Percentiles rank a stretch among this genome's conserved stretches.
Conservation (phyloP, 306 rosid species). For the Pterocarpus macrocarpus region DNA sequence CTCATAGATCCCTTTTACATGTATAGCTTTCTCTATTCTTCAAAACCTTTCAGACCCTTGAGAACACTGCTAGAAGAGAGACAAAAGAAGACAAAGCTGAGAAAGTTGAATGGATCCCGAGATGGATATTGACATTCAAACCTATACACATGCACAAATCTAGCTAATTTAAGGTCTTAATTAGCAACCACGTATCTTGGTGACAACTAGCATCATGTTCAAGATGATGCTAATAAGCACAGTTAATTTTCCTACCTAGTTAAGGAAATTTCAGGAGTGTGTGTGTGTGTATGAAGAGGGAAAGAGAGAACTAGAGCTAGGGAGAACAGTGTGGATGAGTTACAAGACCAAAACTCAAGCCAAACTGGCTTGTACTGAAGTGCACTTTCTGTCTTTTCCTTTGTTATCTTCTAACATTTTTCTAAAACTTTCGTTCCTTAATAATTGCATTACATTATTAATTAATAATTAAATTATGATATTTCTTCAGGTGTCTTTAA, state of each 20-base stretch:
- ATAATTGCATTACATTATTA: constrained; percentile 42
- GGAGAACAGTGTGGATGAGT: constrained; percentile 67
- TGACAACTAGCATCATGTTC: background rate
- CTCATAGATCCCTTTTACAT: constrained; percentile 33
- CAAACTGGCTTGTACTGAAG: constrained; percentile 72
- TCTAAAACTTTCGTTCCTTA: constrained; percentile 4
- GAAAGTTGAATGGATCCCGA: constrained; percentile 36
- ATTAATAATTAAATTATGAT: constrained; percentile 31
- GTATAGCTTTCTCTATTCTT: constrained; percentile 30
- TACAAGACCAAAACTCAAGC: constrained; percentile 75
- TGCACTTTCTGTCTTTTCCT: constrained; percentile 88
- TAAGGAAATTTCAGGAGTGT: constrained; percentile 50
- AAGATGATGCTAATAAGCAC: constrained; percentile 13
- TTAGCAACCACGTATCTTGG: constrained; percentile 1
- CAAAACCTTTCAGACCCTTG: constrained; percentile 34
- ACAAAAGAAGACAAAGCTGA: background rate
- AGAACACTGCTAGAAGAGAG: background rate
- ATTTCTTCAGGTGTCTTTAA: background rate
- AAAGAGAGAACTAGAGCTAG: constrained; percentile 32
- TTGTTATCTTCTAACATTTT: constrained; percentile 51
- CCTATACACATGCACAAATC: background rate
- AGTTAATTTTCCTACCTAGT: constrained; percentile 25
- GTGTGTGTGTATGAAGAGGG: constrained; percentile 29
- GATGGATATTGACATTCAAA: constrained; percentile 13
- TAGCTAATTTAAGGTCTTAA: background rate